Evolutionary conservation across 768 basidiomycete genomes (phyloP).

Genomic region (Podaxis pistillaris): DNA sequence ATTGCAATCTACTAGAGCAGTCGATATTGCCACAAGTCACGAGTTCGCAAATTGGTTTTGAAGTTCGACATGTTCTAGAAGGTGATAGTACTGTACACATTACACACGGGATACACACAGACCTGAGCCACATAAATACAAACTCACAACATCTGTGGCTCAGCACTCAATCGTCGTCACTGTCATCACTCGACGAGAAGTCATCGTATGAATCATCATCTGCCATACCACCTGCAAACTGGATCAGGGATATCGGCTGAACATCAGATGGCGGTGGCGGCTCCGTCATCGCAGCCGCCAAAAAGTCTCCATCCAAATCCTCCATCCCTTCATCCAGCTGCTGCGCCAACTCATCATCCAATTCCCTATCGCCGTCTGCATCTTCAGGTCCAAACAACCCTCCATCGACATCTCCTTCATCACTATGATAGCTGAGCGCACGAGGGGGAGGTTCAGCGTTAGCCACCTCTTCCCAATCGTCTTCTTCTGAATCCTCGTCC

Average conservation of each 20-base stretch:
- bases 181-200: conserved; percentile 17
- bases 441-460: conserved; percentile 3
- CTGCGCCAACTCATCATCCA: conserved; percentile 14
- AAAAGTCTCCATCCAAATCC: conserved; percentile 13
- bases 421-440: conserved; percentile 12
- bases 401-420: conserved; percentile 5
- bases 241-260: conserved; percentile 17
- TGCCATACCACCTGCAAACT: conserved; percentile 11
- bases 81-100: not conserved
- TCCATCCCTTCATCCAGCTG: conserved; percentile 14
- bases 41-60: too few relatives aligned
- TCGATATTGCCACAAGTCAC: too few relatives aligned
- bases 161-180: conserved; percentile 13
- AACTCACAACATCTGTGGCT: not conserved
- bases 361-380: not conserved
- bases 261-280: conserved; percentile 1
- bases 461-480: conserved; percentile 18
- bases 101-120: not conserved
- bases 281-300: conserved; percentile 9
- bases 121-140: not conserved
- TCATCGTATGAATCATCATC: conserved; percentile 14
- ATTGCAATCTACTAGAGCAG: too few relatives aligned
- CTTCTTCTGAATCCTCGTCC: conserved; percentile 17
- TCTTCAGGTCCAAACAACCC: not conserved
- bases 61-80: not conserved